Base-by-base conservation (phyloP, 2,329 filamentous ascomycete genomes). In the Penicillium crustosum region DNA sequence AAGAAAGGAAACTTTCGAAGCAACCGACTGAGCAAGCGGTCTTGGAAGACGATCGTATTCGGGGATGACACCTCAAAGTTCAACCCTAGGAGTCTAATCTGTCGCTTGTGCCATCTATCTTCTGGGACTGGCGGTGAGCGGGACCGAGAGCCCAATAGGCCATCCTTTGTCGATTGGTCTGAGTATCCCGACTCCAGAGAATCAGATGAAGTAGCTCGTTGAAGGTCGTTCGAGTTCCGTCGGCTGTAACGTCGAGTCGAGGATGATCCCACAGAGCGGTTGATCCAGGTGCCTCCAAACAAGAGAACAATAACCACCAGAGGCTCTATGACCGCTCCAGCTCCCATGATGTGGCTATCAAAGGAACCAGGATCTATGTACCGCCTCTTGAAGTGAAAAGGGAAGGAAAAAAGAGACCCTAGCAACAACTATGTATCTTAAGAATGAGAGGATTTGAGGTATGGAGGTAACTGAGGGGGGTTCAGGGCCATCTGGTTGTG, bases 1-100 rank as follows among this genome's bases (percentile, higher is more conserved):
- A 91, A 72, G 69, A 91, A 91, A 0, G 89, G 89, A 63, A 89
- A 85, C 68, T 84, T 87, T 57, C 80, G 80, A 15, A 91, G 79
- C 36, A 91, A 64, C 5, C 87, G 80, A 69, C 86, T 89, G 50
- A 89, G 76, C 13, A 87, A 73, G 47, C 83, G 82, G 60, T 83
- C 80, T 61, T 82, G 79, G 67, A 87, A 88, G 7, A 83, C 76
- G 39, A 77, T 76, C 1, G 86, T 88, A 70, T 89, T 87, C 2
- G 87, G 86, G 19, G 84, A 83, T 6, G 77, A 77, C 21, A 89
- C 77, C 33, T 79, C 75, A 47, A 70, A 78, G 51, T 71, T 76
- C 63, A 79, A 77, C 1, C 76, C 75, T 33, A 81, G 73, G 8
- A 86, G 58, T 6, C 73, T 65, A 35, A 86, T 60, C 49, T 78